Percentiles rank a stretch among this genome's conserved stretches.
Conservation (phyloP, 2,329 filamentous ascomycete genomes). For the Cordyceps cicadae region DNA sequence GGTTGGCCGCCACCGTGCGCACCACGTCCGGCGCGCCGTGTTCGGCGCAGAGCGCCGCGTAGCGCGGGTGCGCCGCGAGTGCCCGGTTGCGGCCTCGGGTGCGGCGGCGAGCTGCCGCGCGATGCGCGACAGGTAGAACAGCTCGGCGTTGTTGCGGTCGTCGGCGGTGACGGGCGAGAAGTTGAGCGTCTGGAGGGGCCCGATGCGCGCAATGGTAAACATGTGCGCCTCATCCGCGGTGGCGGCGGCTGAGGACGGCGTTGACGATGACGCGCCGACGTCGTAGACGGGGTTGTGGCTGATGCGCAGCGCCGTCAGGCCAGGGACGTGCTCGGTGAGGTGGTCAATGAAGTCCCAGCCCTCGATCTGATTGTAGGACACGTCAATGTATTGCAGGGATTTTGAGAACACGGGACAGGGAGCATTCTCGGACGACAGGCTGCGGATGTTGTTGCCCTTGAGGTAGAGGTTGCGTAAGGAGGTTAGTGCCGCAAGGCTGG, state of each 20-base stretch:
- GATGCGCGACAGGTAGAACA: constrained; percentile 86
- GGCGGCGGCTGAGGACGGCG: constrained; percentile 33
- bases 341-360: constrained; percentile 68
- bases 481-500: constrained; percentile 41
- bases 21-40: constrained; percentile 65
- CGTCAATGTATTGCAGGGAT: constrained; percentile 56
- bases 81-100: constrained; percentile 41
- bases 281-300: constrained; percentile 80
- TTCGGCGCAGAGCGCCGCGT: constrained; percentile 60
- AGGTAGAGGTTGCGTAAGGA: constrained; percentile 56
- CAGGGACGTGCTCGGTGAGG: constrained; percentile 61
- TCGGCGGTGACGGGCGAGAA: constrained; percentile 61
- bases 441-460: constrained; percentile 65
- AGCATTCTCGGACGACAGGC: constrained; percentile 22
- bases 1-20: constrained; percentile 53
- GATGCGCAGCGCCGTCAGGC: constrained; percentile 66
- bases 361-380: constrained; percentile 63
- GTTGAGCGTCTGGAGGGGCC: constrained; percentile 60
- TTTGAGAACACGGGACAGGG: constrained; percentile 40
- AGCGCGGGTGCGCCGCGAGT: constrained; percentile 60
- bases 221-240: constrained; percentile 77
- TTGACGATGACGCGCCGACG: constrained; percentile 26
- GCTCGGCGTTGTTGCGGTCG: constrained; percentile 80
- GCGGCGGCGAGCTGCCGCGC: constrained; percentile 62
- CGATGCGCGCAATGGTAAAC: constrained; percentile 72